Base-by-base conservation (phyloP, 1,139 yeast species). In the Geotrichum reessii region DNA sequence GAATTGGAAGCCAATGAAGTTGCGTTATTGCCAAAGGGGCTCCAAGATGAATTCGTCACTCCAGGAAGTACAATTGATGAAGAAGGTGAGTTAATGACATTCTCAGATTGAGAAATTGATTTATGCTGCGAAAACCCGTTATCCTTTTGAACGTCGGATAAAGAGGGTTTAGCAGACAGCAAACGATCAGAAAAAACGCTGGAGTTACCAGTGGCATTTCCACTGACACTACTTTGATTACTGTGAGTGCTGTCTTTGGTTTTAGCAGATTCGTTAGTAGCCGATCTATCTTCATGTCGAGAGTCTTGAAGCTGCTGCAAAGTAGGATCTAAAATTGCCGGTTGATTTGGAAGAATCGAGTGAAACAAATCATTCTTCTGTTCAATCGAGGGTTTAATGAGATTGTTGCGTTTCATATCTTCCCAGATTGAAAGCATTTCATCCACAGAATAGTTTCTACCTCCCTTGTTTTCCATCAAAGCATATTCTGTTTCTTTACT, bases 361-460 rank as follows among this genome's bases (percentile, higher is more conserved):
- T 63, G 64, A 50, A 57, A 63, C 47, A 64, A 28, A 21, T 63
- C 66, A 25, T 62, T 63, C 61, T 66, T 66, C 72, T 69, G 63
- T 71, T 76, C 66, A 31, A 65, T 65, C 17, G 64, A 65, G 0
- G 69, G 69, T 44, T 65, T 66, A 47, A 65, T 63, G 19, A 64
- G 63, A 22, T 69, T 65, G 54, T 66, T 63, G 19, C 64, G 63
- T 69, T 80, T 76, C 71, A 81, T 75, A 46, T 76, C 73, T 40
- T 75, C 71, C 81, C 84, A 84, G 21, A 83, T 79, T 46, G 77
- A 74, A 61, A 84, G 76, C 63, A 84, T 79, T 63, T 84, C 83
- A 42, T 79, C 78, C 70, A 82, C 74, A 14, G 81, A 67, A 64
- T 84, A 84, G 53, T 62, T 66, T 46, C 63, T 62, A 21, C 74